Base-by-base conservation (phyloP, 805 yeast species). In the Candida corydali region DNA sequence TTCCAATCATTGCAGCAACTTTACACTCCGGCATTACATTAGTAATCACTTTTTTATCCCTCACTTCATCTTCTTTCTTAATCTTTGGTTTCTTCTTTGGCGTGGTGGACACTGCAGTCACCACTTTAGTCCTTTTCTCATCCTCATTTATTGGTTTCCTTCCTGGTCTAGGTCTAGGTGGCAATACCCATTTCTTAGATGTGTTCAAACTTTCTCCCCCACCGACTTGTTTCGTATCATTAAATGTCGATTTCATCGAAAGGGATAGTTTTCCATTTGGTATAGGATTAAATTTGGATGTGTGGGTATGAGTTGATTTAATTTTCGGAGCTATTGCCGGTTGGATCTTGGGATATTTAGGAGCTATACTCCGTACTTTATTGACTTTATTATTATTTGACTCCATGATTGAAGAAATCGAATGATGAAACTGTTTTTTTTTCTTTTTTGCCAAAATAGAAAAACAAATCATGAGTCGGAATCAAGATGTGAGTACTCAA, bases 141-240 rank as follows among this genome's bases (percentile, higher is more conserved):
- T 34, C 37, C 8, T 36, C 42, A 16, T 28, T 28, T 9, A 47
- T 52, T 3, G 71, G 69, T 37, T 63, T 66, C 22, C 73, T 45
- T 9, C 72, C 72, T 3, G 69, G 69, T 14, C 69, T 49, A 3
- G 69, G 69, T 32, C 69, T 43, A 1, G 69, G 69, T 6, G 69
- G 69, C 26, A 63, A 45, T 11, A 63, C 63, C 69, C 72, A 67
- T 39, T 57, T 50, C 29, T 60, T 61, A 37, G 61, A 57, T 6
- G 69, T 62, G 42, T 66, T 65, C 14, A 39, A 34, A 7, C 11
- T 6, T 3, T 26, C 17, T 9, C 11, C 28, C 3, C 15, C 9
- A 20, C 19, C 16, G 4, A 22, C 17, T 4, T 17, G n/a, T n/a
- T 32, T 39, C 7, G 23, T 22, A 14, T 16, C 5, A 16, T 3